Percentiles rank a stretch among this genome's conserved stretches.
Evolutionary conservation across 768 basidiomycete species (phyloP).

Genomic region (Hypsizygus marmoreus): DNA sequence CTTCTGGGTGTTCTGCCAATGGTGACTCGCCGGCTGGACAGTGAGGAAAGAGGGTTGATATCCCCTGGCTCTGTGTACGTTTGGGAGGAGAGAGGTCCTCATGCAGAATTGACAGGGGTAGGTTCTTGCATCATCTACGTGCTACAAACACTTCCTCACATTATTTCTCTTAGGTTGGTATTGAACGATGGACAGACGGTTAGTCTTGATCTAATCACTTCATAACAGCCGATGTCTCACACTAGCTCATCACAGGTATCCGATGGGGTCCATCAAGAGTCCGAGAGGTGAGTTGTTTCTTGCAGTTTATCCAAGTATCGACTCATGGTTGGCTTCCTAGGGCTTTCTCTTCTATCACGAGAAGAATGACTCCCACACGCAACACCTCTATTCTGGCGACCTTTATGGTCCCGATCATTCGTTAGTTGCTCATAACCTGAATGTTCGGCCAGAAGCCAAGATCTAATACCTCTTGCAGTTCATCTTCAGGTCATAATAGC

Average conservation of each 20-base stretch:
- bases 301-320: background rate
- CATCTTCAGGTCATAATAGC: constrained; percentile 24
- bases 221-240: too few relatives aligned
- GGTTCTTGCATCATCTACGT: constrained; percentile 21
- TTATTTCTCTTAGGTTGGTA: constrained; percentile 57
- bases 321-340: constrained; percentile 33
- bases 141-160: constrained; percentile 2
- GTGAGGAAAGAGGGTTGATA: constrained; percentile 72
- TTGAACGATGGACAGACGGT: constrained; percentile 84
- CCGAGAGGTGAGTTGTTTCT: constrained; percentile 54
- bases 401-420: constrained; percentile 37
- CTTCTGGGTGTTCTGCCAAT: constrained; percentile 68
- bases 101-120: constrained; percentile 73
- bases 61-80: constrained; percentile 79
- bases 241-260: constrained; percentile 44
- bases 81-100: constrained; percentile 81
- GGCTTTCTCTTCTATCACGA: constrained; percentile 84
- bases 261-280: constrained; percentile 84
- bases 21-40: constrained; percentile 75
- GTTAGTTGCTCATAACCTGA: constrained; percentile 18
- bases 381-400: constrained; percentile 48
- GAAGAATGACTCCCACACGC: constrained; percentile 54
- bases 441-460: background rate
- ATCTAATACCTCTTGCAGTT: constrained; percentile 16
- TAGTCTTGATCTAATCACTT: constrained; percentile 22